Evolutionary conservation across 495 filamentous ascomycete genomes (phyloP).

Genomic region (Daldinia grandis): DNA sequence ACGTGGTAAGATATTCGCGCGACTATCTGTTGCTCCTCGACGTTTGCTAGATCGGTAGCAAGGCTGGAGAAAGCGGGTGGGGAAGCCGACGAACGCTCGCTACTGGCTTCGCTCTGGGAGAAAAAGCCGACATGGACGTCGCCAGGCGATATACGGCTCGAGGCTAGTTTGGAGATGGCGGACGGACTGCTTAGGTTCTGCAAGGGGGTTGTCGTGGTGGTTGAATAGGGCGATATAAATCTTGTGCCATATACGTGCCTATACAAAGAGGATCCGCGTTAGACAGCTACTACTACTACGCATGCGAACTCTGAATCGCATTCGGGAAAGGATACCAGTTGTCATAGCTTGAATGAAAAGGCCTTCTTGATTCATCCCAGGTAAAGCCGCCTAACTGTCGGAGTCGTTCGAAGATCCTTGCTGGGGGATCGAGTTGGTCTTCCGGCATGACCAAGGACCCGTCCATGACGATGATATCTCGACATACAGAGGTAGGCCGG

Average conservation of each 20-base stretch:
- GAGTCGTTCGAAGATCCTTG: conserved; percentile 76
- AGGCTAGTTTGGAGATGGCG: conserved; percentile 41
- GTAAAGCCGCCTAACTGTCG: conserved; percentile 75
- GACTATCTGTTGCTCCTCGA: conserved; percentile 64
- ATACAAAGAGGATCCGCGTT: conserved; percentile 25
- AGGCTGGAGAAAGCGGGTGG: conserved; percentile 39
- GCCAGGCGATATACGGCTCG: conserved; percentile 46
- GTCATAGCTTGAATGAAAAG: conserved; percentile 85
- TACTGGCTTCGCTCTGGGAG: conserved; percentile 49
- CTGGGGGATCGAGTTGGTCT: conserved; percentile 72
- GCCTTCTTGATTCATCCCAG: conserved; percentile 74
- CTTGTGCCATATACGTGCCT: conserved; percentile 60
- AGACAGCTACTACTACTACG: conserved; percentile 28
- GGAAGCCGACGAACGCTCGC: conserved; percentile 51
- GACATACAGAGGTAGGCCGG: conserved; percentile 38
- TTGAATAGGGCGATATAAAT: conserved; percentile 55
- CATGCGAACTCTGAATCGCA: conserved; percentile 20
- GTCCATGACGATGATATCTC: conserved; percentile 60
- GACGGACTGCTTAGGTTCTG: conserved; percentile 46
- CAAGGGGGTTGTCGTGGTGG: conserved; percentile 38
- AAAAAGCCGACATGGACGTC: conserved; percentile 43
- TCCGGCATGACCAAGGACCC: conserved; percentile 59
- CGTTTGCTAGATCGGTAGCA: conserved; percentile 45
- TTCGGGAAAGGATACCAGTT: conserved; percentile 62
- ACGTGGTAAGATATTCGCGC: conserved; percentile 82